Conservation (phyloP, 1,139 yeast species). For the Kodamaea arcana region DNA sequence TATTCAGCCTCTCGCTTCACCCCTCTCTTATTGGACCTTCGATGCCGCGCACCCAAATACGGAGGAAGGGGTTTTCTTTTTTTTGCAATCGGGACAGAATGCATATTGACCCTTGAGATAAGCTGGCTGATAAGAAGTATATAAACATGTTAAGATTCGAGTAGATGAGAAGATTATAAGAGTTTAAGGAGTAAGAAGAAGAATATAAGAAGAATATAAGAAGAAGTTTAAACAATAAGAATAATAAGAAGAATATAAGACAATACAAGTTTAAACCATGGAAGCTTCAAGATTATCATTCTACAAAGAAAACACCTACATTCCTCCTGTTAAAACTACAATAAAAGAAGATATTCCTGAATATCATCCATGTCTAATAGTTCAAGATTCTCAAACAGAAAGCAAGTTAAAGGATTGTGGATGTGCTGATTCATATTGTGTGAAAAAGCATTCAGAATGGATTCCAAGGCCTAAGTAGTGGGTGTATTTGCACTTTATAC, state of each 20-base stretch:
- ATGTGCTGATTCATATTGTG: conserved; percentile 42
- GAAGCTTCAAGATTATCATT: conserved; percentile 28
- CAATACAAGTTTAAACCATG: conserved; percentile 23
- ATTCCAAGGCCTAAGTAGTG: conserved; percentile 27
- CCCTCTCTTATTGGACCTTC: too few species aligned
- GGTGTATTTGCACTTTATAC: too few species aligned
- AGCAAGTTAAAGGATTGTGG: conserved; percentile 40
- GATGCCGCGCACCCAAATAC: background rate
- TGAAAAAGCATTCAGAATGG: conserved; percentile 41
- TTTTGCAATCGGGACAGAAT: background rate
- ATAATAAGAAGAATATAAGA: too few species aligned
- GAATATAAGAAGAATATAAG: too few species aligned
- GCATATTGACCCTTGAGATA: background rate
- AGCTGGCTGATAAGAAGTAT: background rate
- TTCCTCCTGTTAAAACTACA: conserved; percentile 25
- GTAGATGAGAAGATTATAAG: too few species aligned
- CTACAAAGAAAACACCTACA: conserved; percentile 27
- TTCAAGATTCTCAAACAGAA: conserved; percentile 43
- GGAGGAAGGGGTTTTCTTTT: background rate
- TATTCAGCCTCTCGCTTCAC: too few species aligned
- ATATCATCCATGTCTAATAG: conserved; percentile 44
- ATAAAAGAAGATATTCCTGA: conserved; percentile 24
- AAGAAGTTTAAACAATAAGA: too few species aligned
- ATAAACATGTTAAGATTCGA: background rate
- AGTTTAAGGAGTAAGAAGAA: too few species aligned